Evolutionary conservation across 495 filamentous ascomycete genomes (phyloP), one percentile per base, ranked within the genome.

Genomic region (Talaromyces trachyspermus): DNA sequence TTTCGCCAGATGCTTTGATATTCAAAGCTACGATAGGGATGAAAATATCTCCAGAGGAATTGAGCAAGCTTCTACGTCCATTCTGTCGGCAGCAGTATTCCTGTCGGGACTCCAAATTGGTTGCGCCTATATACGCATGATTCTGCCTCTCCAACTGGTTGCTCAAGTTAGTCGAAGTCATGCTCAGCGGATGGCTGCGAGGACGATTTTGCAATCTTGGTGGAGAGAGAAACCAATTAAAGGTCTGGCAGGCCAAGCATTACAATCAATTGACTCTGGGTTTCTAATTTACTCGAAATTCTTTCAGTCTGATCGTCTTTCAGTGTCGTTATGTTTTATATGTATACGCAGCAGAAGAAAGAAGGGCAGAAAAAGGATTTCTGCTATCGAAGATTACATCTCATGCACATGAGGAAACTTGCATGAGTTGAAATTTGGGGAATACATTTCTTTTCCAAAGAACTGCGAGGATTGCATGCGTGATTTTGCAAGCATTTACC

Each of bases 101-200:
- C 30, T 46, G 18, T 46, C 44, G 10, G 15, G n/a, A 20, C 37
- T 46, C 30, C 22, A 32, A 14, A 37, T 46, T 19, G 44, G 44
- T 6, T 46, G 44, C n/a, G 44, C 44, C 12, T 46, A 46, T 37
- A 7, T 24, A 24, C 44, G 44, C 6, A 46, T 46, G 30, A 37
- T 36, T 11, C 11, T 36, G 11, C 44, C 44, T 10, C 18, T 46
- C 4, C 44, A 46, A 19, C 12, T 46, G 18, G 44, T 46, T 10
- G 44, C 17, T 25, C 44, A 46, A 18, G 18, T 24, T 12, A 46
- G 44, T 19, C 44, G 29, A 11, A 46, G 19, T 25, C 30, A 14
- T 10, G 29, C 5, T 2, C 44, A 46, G 37, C 44, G 44, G 39
- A n/a, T 8, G 39, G 22, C 12, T n/a, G 39, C 39, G 4, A 42